phyloP scores from a whole-genome alignment of 75 land plant species.

The Ceratopteris richardii region DNA sequence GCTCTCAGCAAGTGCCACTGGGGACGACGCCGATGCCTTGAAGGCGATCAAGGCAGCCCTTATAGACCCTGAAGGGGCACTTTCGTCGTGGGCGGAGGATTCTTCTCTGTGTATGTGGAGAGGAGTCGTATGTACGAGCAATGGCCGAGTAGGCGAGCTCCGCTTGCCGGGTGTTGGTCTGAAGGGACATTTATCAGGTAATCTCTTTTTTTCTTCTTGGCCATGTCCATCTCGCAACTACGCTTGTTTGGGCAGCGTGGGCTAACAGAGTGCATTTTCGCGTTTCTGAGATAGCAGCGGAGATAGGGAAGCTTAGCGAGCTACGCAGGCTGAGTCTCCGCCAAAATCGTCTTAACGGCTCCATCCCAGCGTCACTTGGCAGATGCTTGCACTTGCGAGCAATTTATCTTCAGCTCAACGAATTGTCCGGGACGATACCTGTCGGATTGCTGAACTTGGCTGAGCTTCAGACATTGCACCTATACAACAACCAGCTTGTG shows the following conservation, averaged over 20 bases:
- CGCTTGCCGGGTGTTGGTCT: slow-evolving; percentile 64
- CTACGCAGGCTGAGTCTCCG: slow-evolving; percentile 63
- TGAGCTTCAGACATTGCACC: slow-evolving; percentile 38
- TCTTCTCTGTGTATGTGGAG: slow-evolving; percentile 85
- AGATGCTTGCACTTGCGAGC: slow-evolving; percentile 30
- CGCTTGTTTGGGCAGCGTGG: no score
- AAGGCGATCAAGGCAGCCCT: slow-evolving; percentile 35
- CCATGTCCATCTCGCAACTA: no score
- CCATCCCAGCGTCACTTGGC: slow-evolving; percentile 41
- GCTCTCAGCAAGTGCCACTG: no score
- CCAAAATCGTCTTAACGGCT: slow-evolving; percentile 63
- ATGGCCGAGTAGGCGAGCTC: slow-evolving; percentile 54
- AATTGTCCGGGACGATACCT: slow-evolving; percentile 46
- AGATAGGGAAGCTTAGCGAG: slow-evolving; percentile 27
- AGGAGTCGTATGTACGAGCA: slow-evolving; percentile 48
- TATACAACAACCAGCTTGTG: slow-evolving; percentile 42
- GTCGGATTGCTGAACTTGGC: slow-evolving; percentile 26
- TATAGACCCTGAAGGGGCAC: slow-evolving; percentile 48
- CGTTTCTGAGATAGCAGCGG: slow-evolving; percentile 18
- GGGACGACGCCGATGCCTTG: slow-evolving; percentile 44
- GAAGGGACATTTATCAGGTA: slow-evolving; percentile 49
- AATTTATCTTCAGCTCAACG: slow-evolving; percentile 46
- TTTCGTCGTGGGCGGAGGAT: slow-evolving; percentile 42
- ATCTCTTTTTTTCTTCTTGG: no score
- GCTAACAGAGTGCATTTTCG: no score